Evolutionary conservation across 2,329 filamentous ascomycete genomes (phyloP).

Genomic region (Fusarium fracticaudum): DNA sequence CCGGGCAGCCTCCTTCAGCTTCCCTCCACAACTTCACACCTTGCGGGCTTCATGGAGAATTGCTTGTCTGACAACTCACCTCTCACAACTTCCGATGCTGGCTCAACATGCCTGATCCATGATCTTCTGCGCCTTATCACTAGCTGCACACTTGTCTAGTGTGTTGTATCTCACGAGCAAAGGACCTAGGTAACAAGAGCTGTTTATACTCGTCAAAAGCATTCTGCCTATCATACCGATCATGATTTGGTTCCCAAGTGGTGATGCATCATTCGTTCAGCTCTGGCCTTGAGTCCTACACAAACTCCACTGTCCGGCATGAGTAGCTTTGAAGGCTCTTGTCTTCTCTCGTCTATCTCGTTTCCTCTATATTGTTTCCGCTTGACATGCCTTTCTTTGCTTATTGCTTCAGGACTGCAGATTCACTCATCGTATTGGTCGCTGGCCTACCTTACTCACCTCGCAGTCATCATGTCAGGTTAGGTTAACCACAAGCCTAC

Average conservation of each 20-base stretch:
- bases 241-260: neutral
- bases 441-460: slow-evolving; percentile 19
- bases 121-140: neutral
- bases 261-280: slow-evolving; percentile 1
- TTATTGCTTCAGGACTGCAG: slow-evolving; percentile 9
- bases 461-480: slow-evolving; percentile 7
- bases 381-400: slow-evolving; percentile 12
- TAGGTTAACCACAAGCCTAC: slow-evolving; percentile 5
- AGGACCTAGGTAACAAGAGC: neutral
- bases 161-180: neutral
- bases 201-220: neutral
- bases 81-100: neutral
- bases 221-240: neutral
- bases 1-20: neutral
- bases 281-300: neutral
- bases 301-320: slow-evolving; percentile 22
- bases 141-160: neutral
- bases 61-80: slow-evolving; percentile 16
- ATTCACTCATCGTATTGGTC: slow-evolving; percentile 13
- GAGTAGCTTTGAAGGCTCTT: slow-evolving; percentile 15
- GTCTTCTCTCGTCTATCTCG: slow-evolving; percentile 13
- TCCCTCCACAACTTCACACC: neutral
- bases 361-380: slow-evolving; percentile 21
- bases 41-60: neutral
- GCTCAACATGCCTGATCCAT: neutral